Base-by-base conservation (phyloP, 352 stramenopile species). In the Pythium apleroticum region DNA sequence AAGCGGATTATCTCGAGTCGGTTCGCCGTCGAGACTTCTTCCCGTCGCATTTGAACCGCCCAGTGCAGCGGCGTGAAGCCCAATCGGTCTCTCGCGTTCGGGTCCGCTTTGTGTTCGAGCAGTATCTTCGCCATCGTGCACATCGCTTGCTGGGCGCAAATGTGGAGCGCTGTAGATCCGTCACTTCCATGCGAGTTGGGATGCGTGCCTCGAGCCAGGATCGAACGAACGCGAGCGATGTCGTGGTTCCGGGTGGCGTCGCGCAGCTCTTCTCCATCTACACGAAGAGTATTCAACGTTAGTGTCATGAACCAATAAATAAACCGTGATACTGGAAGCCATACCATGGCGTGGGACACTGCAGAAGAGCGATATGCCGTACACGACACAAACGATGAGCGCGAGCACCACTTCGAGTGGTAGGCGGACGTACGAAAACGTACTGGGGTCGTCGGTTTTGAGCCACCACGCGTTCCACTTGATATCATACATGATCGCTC, bases 11-110 rank as follows among this genome's bases (percentile, higher is more conserved):
- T 88, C 24, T 83, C 80, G n/a, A 95, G 70, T 0, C 83, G 81
- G 63, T 80, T 91, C 28, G 72, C 52, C 4, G 75, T 37, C 17
- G 80, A 91, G 15, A 81, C 60, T 72, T 93, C 86, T 68, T 95
- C 84, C 52, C 86, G 79, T 48, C 84, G 81, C 66, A 93, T 76
- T 58, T 93, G 84, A 5, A 95, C 86, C 11, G 86, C 83, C 84
- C 86, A 95, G 59, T 95, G 83, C 37, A 93, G 57, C 10, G 86
- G 84, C 12, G 84, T 89, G 46, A 93, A 91, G 4, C 84, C 84
- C 35, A 93, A 65, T 4, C 77, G 68, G 66, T 92, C 83, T 5
- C 50, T 49, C 17, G 80, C 57, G 52, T 93, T 92, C 3, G 78
- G 71, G 52, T 92, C 74, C n/a, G 84, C 83, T 45, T 75, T 72